Evolutionary conservation across 257 asterid species (phyloP).

Genomic region (Scutellaria baicalensis): DNA sequence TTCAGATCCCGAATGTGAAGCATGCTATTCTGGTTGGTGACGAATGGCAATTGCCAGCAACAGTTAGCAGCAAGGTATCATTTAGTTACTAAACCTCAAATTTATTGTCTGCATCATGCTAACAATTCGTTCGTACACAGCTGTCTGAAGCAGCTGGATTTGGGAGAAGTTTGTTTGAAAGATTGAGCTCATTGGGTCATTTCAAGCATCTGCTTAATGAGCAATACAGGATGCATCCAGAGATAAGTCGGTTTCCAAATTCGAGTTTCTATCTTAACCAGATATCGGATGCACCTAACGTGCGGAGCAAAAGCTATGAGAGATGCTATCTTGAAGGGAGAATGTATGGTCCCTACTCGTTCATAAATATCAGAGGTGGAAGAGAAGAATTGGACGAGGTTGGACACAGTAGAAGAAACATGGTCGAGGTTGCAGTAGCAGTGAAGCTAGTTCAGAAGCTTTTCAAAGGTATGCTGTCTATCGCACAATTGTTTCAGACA

Average conservation of each 20-base stretch:
- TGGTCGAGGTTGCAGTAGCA: constrained; percentile 60
- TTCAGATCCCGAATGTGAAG: constrained; percentile 35
- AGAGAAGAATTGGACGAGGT: constrained; percentile 42
- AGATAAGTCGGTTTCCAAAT: constrained; percentile 49
- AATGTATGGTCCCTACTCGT: constrained; percentile 61
- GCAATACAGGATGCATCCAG: constrained; percentile 66
- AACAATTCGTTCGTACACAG: constrained; percentile 15
- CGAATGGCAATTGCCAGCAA: constrained; percentile 49
- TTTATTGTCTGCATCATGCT: not conserved
- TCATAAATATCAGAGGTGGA: constrained; percentile 42
- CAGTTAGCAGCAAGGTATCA: constrained; percentile 42
- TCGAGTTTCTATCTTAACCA: constrained; percentile 29
- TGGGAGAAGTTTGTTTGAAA: constrained; percentile 61
- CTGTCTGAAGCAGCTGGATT: constrained; percentile 39
- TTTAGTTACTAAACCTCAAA: not conserved
- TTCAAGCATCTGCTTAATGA: constrained; percentile 40
- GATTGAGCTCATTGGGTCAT: constrained; percentile 46
- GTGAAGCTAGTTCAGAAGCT: constrained; percentile 43
- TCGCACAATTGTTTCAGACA: not conserved
- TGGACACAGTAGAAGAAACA: constrained; percentile 45
- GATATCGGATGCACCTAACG: constrained; percentile 41
- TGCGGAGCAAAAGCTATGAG: constrained; percentile 18
- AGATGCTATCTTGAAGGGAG: constrained; percentile 30
- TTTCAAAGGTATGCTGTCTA: constrained; percentile 32
- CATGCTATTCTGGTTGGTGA: constrained; percentile 54